These are phyloP conservation scores for Ustilago loliicola DNA, from an alignment of 1,284 basidiomycete genomes.

Conservation along the genomic window DNA sequence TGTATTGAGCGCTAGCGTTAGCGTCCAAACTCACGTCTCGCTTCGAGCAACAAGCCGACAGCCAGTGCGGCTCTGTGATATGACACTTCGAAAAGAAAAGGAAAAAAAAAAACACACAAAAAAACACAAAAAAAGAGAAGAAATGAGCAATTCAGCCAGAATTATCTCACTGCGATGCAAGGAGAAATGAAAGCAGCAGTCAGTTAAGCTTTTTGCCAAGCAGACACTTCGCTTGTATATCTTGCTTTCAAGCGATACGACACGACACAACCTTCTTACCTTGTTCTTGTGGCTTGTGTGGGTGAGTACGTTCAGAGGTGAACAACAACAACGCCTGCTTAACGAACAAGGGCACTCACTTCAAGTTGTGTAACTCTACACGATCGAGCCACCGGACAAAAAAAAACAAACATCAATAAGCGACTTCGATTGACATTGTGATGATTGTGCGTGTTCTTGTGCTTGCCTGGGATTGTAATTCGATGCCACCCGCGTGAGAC, in stretches of 20 bases:
- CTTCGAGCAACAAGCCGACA: not conserved
- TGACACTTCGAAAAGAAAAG: not conserved
- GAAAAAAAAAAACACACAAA: not conserved
- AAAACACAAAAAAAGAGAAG: not conserved
- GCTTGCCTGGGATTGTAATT: too few relatives aligned
- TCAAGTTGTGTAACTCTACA: not conserved
- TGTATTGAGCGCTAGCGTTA: constrained; percentile 1
- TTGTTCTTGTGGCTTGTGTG: too few relatives aligned
- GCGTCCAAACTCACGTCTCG: constrained; percentile 1
- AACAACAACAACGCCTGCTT: too few relatives aligned
- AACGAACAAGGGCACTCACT: not conserved
- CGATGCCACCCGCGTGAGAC: too few relatives aligned
- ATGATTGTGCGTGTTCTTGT: not conserved
- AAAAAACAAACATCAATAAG: not conserved
- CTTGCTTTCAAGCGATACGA: not conserved
- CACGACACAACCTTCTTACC: too few relatives aligned
- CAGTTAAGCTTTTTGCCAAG: not conserved
- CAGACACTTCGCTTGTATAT: not conserved
- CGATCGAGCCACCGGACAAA: not conserved
- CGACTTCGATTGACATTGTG: not conserved
- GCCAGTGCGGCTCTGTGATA: too few relatives aligned
- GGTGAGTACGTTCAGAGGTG: too few relatives aligned
- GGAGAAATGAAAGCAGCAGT: not conserved
- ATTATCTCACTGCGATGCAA: not conserved
- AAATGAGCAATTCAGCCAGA: not conserved